phyloP scores from a whole-genome alignment of 352 stramenopile species.

The Phytophthora hibernalis region DNA sequence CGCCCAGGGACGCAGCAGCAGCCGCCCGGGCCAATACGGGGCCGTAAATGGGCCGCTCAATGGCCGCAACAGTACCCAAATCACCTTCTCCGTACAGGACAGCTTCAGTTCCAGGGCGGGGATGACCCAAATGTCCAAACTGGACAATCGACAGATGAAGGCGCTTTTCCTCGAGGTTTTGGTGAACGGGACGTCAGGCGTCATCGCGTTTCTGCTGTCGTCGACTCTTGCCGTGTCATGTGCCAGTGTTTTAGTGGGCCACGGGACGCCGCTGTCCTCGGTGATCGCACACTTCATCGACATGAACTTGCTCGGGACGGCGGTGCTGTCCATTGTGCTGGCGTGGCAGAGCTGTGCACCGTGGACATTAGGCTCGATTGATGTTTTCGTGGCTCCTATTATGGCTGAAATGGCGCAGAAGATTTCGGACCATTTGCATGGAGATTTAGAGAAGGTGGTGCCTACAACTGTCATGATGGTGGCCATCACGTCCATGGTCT shows the following conservation, averaged over 20 bases:
- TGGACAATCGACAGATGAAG: constrained; percentile 26
- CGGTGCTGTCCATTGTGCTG: constrained; percentile 70
- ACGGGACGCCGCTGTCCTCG: constrained; percentile 59
- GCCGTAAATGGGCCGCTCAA: constrained; percentile 17
- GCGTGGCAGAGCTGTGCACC: constrained; percentile 78
- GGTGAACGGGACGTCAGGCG: constrained; percentile 76
- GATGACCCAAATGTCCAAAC: neutral
- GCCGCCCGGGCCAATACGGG: constrained; percentile 17
- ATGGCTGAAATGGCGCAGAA: constrained; percentile 79
- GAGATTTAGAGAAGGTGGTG: constrained; percentile 67
- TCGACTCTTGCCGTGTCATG: constrained; percentile 83
- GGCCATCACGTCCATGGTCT: constrained; percentile 65
- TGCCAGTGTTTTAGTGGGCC: constrained; percentile 79
- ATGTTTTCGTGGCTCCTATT: constrained; percentile 82
- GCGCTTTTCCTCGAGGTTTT: constrained; percentile 38
- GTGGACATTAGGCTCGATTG: constrained; percentile 80
- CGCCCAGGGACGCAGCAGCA: constrained; percentile 18
- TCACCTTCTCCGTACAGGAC: constrained; percentile 27
- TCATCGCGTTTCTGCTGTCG: constrained; percentile 82
- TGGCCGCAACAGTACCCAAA: constrained; percentile 14
- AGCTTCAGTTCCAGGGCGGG: constrained; percentile 14
- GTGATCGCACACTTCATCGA: constrained; percentile 85
- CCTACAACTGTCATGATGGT: constrained; percentile 81
- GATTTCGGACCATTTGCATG: constrained; percentile 66
- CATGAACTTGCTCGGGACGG: constrained; percentile 83